A percentile compares a stretch with the other conserved stretches of the same genome.
phyloP scores from a whole-genome alignment of 495 filamentous ascomycete genomes.

The Penicillium malachiteum region DNA sequence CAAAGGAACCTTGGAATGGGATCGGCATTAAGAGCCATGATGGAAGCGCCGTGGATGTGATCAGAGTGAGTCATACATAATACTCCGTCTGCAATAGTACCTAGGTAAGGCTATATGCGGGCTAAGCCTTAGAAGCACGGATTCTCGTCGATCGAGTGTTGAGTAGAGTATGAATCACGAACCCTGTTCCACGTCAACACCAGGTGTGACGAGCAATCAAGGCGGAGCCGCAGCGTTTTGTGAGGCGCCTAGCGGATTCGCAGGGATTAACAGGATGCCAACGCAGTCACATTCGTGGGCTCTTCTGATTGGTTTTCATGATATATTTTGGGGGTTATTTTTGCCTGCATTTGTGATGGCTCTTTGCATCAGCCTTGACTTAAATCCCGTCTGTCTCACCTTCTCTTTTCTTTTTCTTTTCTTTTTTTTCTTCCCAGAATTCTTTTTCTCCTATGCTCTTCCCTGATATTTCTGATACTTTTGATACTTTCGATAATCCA shows the following conservation, averaged over 20 bases:
- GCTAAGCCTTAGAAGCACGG: too few species aligned
- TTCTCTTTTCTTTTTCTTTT: background rate
- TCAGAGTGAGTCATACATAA: background rate
- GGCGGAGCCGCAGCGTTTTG: constrained; percentile 16
- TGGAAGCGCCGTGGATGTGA: background rate
- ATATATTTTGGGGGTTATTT: too few species aligned
- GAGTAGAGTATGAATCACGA: too few species aligned
- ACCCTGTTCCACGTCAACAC: background rate
- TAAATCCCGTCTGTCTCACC: background rate
- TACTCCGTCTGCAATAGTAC: too few species aligned
- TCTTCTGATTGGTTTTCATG: constrained; percentile 8
- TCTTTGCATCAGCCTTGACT: too few species aligned
- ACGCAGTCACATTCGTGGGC: constrained; percentile 14
- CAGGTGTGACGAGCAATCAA: constrained; percentile 7
- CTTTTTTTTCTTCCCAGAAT: background rate
- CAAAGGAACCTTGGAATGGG: background rate
- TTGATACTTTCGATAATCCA: background rate
- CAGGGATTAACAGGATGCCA: constrained; percentile 3
- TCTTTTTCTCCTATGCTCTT: background rate
- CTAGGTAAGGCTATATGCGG: too few species aligned
- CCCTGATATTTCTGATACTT: background rate
- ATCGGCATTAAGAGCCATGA: background rate
- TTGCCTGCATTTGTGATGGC: too few species aligned
- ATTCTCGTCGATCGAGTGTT: too few species aligned
- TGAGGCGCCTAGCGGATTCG: background rate